These are phyloP conservation scores for Misopates orontium DNA, from an alignment of 257 asterid species.

Conservation along the genomic window DNA sequence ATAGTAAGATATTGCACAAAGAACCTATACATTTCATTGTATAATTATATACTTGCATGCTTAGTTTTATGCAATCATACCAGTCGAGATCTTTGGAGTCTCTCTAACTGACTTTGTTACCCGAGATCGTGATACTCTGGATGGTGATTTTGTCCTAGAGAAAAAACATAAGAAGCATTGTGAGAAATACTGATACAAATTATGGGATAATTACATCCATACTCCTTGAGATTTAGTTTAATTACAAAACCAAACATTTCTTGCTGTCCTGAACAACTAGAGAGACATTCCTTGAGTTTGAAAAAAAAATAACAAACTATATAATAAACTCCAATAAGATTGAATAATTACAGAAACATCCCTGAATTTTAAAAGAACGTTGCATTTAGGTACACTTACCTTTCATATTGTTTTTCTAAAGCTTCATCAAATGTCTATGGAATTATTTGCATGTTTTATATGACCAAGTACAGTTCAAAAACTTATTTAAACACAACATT, in stretches of 20 bases:
- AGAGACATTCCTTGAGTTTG: no score
- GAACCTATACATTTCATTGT: neutral
- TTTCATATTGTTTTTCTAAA: no score
- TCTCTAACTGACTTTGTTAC: slow-evolving; percentile 31
- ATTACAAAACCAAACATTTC: no score
- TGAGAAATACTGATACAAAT: neutral
- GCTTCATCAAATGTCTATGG: no score
- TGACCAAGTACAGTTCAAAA: neutral
- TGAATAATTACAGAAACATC: no score
- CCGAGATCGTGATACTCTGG: slow-evolving; percentile 36
- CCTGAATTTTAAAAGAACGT: no score
- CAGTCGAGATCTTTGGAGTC: slow-evolving; percentile 35
- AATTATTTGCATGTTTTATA: no score
- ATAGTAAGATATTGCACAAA: neutral
- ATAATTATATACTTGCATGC: neutral
- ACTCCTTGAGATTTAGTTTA: neutral
- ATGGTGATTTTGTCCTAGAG: slow-evolving; percentile 34
- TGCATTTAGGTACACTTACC: no score
- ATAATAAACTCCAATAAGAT: no score
- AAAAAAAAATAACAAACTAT: no score
- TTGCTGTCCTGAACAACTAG: no score
- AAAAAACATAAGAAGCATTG: neutral
- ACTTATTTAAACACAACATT: neutral
- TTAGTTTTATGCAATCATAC: slow-evolving; percentile 28
- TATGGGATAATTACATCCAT: neutral